phyloP scores from a whole-genome alignment of 805 yeast species.

The Starmerella vitae region DNA sequence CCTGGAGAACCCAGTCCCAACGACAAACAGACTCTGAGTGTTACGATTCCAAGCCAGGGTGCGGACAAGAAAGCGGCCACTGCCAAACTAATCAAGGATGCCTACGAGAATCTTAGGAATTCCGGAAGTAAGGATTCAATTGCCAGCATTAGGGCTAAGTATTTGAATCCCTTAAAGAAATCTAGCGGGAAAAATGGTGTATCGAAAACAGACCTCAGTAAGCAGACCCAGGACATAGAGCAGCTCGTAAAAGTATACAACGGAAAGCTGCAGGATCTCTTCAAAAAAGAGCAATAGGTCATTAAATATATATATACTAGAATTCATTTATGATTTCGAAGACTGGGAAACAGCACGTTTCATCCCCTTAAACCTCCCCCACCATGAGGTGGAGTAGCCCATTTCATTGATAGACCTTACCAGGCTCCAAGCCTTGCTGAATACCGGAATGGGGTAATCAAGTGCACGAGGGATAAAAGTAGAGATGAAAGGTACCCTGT shows the following conservation, averaged over 20 bases:
- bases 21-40: slow-evolving; percentile 58
- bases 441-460: slow-evolving; percentile 81
- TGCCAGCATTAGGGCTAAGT: slow-evolving; percentile 43
- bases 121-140: slow-evolving; percentile 36
- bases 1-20: slow-evolving; percentile 67
- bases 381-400: slow-evolving; percentile 54
- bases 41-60: slow-evolving; percentile 63
- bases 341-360: slow-evolving; percentile 33
- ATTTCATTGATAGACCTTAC: slow-evolving; percentile 69
- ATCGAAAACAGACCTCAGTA: slow-evolving; percentile 32
- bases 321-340: neutral
- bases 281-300: slow-evolving; percentile 32
- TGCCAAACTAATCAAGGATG: slow-evolving; percentile 49
- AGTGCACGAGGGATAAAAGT: slow-evolving; percentile 80
- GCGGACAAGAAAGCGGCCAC: slow-evolving; percentile 46
- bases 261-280: slow-evolving; percentile 42
- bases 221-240: slow-evolving; percentile 49
- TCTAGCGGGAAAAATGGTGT: slow-evolving; percentile 30
- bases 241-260: slow-evolving; percentile 51
- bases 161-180: slow-evolving; percentile 42
- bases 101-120: slow-evolving; percentile 49
- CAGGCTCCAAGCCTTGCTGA: slow-evolving; percentile 76
- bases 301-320: neutral
- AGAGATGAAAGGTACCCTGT: slow-evolving; percentile 54
- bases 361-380: slow-evolving; percentile 52